Conservation (phyloP, 2,329 filamentous ascomycete genomes). For the Plenodomus biglobosus region DNA sequence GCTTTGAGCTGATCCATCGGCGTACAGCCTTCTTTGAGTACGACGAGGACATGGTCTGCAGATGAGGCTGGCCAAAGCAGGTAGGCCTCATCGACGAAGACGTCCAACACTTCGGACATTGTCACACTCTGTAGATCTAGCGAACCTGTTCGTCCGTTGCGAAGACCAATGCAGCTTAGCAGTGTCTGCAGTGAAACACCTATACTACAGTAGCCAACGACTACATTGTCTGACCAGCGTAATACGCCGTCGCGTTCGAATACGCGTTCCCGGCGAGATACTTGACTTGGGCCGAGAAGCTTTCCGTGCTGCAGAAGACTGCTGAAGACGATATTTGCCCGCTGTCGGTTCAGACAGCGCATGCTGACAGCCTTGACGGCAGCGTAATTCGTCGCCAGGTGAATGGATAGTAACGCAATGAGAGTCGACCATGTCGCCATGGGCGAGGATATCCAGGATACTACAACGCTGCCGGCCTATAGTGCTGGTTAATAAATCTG, state of each 20-base stretch:
- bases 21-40: conserved; percentile 62
- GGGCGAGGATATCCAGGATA: conserved; percentile 71
- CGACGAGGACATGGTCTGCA: conserved; percentile 54
- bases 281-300: conserved; percentile 65
- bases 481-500: conserved; percentile 19
- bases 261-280: conserved; percentile 60
- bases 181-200: conserved; percentile 51
- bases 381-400: conserved; percentile 81
- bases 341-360: conserved; percentile 80
- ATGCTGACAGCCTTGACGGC: conserved; percentile 84
- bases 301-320: conserved; percentile 43
- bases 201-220: conserved; percentile 58
- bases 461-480: conserved; percentile 73
- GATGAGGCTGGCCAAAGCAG: conserved; percentile 58
- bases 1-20: conserved; percentile 58
- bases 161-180: conserved; percentile 32
- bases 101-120: conserved; percentile 52
- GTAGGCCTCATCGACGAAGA: conserved; percentile 59
- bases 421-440: conserved; percentile 73
- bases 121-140: conserved; percentile 35
- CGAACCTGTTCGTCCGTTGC: conserved; percentile 30
- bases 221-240: conserved; percentile 50
- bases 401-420: conserved; percentile 69
- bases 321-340: conserved; percentile 75
- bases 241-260: conserved; percentile 68